Evolutionary conservation across 257 asterid genomes (phyloP), one percentile per base, ranked within the genome.

Genomic region (Jasminum sambac): DNA sequence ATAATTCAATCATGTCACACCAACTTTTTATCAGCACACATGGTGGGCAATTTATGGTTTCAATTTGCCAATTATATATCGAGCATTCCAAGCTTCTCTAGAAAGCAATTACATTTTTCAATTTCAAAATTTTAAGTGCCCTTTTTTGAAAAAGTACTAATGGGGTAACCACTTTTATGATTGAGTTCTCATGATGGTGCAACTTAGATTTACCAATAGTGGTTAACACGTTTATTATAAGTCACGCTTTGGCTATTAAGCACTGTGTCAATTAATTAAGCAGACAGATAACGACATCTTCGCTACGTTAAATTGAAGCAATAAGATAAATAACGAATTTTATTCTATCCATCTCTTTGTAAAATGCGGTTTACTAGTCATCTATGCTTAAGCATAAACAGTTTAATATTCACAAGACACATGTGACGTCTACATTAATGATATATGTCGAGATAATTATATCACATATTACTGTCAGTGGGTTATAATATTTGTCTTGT

Each of bases 11-110:
- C 62, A 73, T 73, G 58, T 16, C 69, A 63, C 46, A 76, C 75
- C 71, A 74, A 76, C 71, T 48, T 77, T 67, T 72, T 75, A 81
- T 74, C 78, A 41, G 68, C 73, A 46, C 81, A 81, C 83, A 78
- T 78, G 80, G 72, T 64, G 77, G 48, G 66, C 80, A 75, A 81
- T n/a, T n/a, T 64, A 68, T 68, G 73, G 42, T 64, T 48, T 13
- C 75, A 58, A 36, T 50, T 64, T 46, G 71, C 76, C 38, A 63
- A 77, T 74, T 38, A 64, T n/a, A n/a, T n/a, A n/a, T 59, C 11
- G n/a, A 41, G 39, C 46, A 11, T 10, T 69, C 48, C 5, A 63
- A 41, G 50, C 39, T 24, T 70, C 64, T 59, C 37, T 52, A 60
- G 17, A 60, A 74, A 74, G 69, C 58, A 37, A 46, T 63, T 34